Conservation (phyloP, 2,329 filamentous ascomycete species). For the Neonectria magnoliae region DNA sequence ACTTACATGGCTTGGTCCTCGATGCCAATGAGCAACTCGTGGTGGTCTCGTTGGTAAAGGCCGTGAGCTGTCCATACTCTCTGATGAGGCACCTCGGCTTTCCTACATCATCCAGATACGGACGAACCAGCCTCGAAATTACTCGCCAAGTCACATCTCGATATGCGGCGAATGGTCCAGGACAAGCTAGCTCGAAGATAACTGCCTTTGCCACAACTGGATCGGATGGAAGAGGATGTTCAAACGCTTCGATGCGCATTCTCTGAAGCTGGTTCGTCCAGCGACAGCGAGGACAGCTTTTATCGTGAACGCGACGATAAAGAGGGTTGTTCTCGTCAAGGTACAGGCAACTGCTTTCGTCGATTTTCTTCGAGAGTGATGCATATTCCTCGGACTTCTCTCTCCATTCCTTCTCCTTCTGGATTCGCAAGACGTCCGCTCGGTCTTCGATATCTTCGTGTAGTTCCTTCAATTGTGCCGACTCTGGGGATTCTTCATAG, state of each 20-base stretch:
- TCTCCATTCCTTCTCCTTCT: constrained; percentile 49
- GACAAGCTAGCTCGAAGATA: constrained; percentile 54
- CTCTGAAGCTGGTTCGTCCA: constrained; percentile 40
- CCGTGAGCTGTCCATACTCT: constrained; percentile 37
- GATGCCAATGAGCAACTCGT: constrained; percentile 42
- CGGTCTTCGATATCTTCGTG: constrained; percentile 37
- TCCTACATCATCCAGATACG: constrained; percentile 23
- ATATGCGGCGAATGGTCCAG: constrained; percentile 48
- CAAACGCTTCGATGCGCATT: constrained; percentile 51
- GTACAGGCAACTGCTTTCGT: constrained; percentile 46
- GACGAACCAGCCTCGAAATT: constrained; percentile 43
- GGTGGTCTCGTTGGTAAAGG: constrained; percentile 22
- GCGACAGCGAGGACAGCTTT: constrained; percentile 49
- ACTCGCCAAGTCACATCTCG: constrained; percentile 55
- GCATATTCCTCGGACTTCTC: constrained; percentile 45
- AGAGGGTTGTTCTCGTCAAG: constrained; percentile 30
- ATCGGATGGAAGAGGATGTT: constrained; percentile 52
- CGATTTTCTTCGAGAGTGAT: constrained; percentile 43
- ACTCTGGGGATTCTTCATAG: constrained; percentile 37
- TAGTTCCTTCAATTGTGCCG: constrained; percentile 23
- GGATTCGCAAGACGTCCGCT: constrained; percentile 26
- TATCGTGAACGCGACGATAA: constrained; percentile 35
- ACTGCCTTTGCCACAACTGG: constrained; percentile 45
- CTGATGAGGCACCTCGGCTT: constrained; percentile 38
- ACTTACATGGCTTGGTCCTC: constrained; percentile 45